These are phyloP conservation scores for Talaromyces trachyspermus DNA, from an alignment of 495 filamentous ascomycete genomes.

Conservation along the genomic window DNA sequence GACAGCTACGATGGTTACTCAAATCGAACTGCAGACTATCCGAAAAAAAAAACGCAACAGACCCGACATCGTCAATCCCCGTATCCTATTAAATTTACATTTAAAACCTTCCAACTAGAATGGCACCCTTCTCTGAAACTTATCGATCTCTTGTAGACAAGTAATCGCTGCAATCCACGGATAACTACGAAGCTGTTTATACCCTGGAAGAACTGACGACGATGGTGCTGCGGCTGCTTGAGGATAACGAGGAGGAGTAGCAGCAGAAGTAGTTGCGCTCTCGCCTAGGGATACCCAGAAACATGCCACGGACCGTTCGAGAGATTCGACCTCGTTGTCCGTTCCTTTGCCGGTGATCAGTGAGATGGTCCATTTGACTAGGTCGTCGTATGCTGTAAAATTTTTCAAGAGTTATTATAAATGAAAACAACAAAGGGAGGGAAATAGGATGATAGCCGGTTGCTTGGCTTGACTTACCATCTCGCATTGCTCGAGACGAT, in stretches of 20 bases:
- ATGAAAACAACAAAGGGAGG: no score
- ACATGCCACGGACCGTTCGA: conserved; percentile 45
- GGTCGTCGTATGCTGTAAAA: conserved; percentile 10
- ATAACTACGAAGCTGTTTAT: conserved; percentile 36
- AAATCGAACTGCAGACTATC: no score
- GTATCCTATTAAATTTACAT: no score
- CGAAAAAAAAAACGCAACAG: no score
- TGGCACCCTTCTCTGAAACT: conserved; percentile 14
- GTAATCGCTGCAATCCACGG: conserved; percentile 36
- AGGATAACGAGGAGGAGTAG: no score
- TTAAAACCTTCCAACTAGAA: no score
- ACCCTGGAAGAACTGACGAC: conserved; percentile 7
- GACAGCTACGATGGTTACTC: no score
- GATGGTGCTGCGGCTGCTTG: no score
- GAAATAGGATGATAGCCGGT: no score
- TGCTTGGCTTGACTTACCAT: conserved; percentile 26
- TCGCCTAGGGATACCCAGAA: conserved; percentile 31
- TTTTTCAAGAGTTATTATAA: no score
- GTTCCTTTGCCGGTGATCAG: conserved; percentile 31
- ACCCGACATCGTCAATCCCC: no score
- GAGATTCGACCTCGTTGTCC: conserved; percentile 24
- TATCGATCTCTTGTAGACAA: conserved; percentile 38
- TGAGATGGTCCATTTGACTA: conserved; percentile 27
- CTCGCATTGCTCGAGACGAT: conserved; percentile 49
- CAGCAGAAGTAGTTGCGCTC: no score